Evolutionary conservation across 352 stramenopile species (phyloP).

Genomic region (Blastocystis sp.): DNA sequence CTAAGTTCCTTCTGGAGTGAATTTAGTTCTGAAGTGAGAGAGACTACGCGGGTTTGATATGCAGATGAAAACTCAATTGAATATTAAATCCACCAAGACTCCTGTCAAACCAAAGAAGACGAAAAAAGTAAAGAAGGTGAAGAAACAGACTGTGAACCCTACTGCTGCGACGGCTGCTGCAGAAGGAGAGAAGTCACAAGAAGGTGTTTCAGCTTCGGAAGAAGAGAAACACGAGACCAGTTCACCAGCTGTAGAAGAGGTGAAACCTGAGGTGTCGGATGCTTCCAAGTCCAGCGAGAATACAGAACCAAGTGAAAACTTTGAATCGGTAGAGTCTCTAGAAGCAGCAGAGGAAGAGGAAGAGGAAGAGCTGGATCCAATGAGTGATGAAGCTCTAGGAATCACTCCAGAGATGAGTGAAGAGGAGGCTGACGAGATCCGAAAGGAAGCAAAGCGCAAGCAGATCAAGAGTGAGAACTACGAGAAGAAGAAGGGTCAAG

Average conservation of each 20-base stretch:
- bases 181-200: not conserved
- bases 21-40: conserved; percentile 14
- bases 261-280: not conserved
- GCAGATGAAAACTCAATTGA: conserved; percentile 56
- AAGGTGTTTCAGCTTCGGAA: not conserved
- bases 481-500: conserved; percentile 53
- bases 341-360: conserved; percentile 22
- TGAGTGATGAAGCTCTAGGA: conserved; percentile 52
- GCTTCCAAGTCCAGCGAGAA: not conserved
- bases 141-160: not conserved
- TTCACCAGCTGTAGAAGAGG: not conserved
- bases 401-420: conserved; percentile 60
- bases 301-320: not conserved
- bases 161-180: not conserved
- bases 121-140: conserved; percentile 4
- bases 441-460: conserved; percentile 43
- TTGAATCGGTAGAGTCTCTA: conserved; percentile 39
- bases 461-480: conserved; percentile 59
- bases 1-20: conserved; percentile 59
- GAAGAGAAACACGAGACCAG: not conserved
- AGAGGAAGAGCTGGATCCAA: conserved; percentile 37
- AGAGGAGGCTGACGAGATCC: conserved; percentile 36
- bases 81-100: conserved; percentile 11
- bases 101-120: not conserved
- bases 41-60: not conserved